Base-by-base conservation (phyloP, 257 asterid species). In the Capsicum rhomboideum region DNA sequence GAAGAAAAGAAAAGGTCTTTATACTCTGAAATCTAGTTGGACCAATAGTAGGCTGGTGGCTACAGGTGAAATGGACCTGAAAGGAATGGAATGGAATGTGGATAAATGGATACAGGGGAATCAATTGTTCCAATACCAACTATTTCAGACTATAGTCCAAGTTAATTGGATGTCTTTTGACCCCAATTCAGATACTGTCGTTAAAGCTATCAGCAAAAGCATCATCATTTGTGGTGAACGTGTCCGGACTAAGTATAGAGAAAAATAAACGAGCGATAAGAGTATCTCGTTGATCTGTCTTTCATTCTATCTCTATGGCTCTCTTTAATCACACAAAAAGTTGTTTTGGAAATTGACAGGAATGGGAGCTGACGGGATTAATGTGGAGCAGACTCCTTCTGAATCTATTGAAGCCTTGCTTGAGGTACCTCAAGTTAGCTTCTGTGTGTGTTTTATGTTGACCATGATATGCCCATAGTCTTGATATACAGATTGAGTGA, bases 341-440 rank as follows among this genome's bases (percentile, higher is more conserved):
- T 75, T 23, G 61, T 50, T 77, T 77, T 50, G 26, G 81, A 50
- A 77, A 77, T 77, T 26, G 44, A 2, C 46, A 82, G 84, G 53
- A 78, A 92, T 90, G 93, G 95, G 92, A 75, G 90, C 86, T 20
- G 82, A 58, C 67, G 86, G n/a, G 83, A 84, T 77, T 77, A 26
- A 75, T 1, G 86, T 85, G 46, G 92, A 79, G 40, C 89, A 63
- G 61, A 85, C 84, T 84, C 83, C 84, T 7, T 88, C 71, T 74
- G 94, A 89, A 12, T 61, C 59, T 81, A 56, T 90, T 44, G 91
- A 89, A 10, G 91, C 90, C 34, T 84, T 91, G 83, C 92, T 91
- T 13, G 93, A 89, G 96, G 94, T 92, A 83, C 79, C 63, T 77
- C 82, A 77, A 50, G 0, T 77, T 77, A 50, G 46, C 63, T 26